Conservation (phyloP, 129 eudicot genomes). For the Apium graveolens region DNA sequence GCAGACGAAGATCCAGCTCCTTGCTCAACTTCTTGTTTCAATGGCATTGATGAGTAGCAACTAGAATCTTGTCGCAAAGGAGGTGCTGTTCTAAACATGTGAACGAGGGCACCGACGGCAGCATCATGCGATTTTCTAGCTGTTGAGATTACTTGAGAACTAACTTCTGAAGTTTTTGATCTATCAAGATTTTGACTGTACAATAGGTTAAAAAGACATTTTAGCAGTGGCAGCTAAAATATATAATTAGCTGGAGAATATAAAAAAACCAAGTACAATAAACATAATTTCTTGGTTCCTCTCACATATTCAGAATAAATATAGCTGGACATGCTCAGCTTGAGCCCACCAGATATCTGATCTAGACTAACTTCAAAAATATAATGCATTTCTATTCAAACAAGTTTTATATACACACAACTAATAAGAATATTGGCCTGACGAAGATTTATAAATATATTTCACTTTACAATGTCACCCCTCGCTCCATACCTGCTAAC, state of each 20-base stretch:
- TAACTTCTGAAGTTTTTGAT: slow-evolving; percentile 36
- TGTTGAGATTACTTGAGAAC: slow-evolving; percentile 30
- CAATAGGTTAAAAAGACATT: slow-evolving; percentile 1
- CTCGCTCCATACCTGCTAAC: neutral
- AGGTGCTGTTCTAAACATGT: slow-evolving; percentile 91
- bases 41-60: slow-evolving; percentile 36
- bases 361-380: neutral
- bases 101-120: slow-evolving; percentile 91
- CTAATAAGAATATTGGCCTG: neutral
- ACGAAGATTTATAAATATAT: neutral
- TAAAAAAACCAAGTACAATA: neutral
- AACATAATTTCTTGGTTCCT: neutral
- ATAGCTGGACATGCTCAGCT: neutral
- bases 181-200: slow-evolving; percentile 53
- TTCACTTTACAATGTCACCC: neutral
- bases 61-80: slow-evolving; percentile 80
- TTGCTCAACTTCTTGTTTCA: slow-evolving; percentile 27
- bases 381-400: neutral
- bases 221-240: neutral
- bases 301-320: neutral
- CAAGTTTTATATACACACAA: neutral
- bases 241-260: neutral
- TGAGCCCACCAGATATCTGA: neutral
- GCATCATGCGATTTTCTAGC: slow-evolving; percentile 79
- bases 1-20: slow-evolving; percentile 46